Evolutionary conservation across 139 green algal species (phyloP).

Genomic region (Chlorella vulgaris): DNA sequence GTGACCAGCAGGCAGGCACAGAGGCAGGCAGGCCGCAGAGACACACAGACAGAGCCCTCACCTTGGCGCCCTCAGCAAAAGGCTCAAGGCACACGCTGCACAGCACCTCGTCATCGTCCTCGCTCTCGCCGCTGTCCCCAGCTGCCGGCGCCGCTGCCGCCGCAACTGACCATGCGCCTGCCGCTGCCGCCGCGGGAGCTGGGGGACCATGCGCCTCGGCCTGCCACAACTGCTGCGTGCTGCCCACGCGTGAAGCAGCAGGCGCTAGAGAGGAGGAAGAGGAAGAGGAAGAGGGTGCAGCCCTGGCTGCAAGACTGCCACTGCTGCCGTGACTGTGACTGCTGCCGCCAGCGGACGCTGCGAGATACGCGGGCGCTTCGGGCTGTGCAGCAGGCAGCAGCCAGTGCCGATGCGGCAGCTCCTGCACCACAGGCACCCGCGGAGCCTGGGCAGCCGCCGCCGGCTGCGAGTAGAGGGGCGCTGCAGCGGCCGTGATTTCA

Average conservation of each 20-base stretch:
- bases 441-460: not conserved
- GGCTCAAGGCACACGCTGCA: conserved; percentile 26
- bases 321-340: not conserved
- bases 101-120: conserved; percentile 20
- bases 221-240: too few species aligned
- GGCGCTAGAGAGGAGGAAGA: too few species aligned
- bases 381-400: not conserved
- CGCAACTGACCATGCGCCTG: not conserved
- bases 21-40: too few species aligned
- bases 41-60: not conserved
- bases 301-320: not conserved
- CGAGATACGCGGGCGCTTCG: not conserved
- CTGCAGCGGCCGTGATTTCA: too few species aligned
- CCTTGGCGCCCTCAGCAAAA: conserved; percentile 19
- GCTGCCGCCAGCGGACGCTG: not conserved
- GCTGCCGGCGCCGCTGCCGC: too few species aligned
- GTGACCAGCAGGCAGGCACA: not conserved
- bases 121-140: conserved; percentile 18
- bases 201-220: too few species aligned
- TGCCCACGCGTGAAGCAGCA: too few species aligned
- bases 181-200: not conserved
- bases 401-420: not conserved
- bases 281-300: too few species aligned
- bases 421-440: not conserved
- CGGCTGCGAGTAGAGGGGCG: not conserved